Evolutionary conservation across 1,284 basidiomycete genomes (phyloP).

Genomic region (Heterobasidion occidentale): DNA sequence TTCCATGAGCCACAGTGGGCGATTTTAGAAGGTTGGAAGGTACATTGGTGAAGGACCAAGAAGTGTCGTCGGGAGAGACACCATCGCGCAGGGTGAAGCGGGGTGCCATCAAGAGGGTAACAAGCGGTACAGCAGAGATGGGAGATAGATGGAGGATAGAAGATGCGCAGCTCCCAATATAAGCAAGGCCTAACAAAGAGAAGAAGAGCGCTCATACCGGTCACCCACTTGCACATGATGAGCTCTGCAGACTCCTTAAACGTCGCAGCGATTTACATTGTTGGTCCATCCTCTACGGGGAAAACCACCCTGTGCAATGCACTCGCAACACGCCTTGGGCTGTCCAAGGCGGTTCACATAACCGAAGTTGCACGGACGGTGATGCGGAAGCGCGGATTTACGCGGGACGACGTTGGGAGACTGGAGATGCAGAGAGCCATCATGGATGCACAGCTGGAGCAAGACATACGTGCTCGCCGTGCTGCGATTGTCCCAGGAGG

Average conservation of each 20-base stretch:
- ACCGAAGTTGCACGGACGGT: conserved; percentile 53
- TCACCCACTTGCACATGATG: background rate
- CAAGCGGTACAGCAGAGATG: too few relatives aligned
- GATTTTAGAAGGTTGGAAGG: conserved; percentile 13
- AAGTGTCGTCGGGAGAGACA: conserved; percentile 37
- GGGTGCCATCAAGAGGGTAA: background rate
- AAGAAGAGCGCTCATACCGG: background rate
- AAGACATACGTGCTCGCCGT: conserved; percentile 27
- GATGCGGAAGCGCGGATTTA: conserved; percentile 43
- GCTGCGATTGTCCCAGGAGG: background rate
- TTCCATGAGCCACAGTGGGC: conserved; percentile 1
- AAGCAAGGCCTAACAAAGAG: background rate
- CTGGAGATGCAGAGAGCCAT: conserved; percentile 57
- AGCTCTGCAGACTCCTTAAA: background rate
- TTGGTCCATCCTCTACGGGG: conserved; percentile 58
- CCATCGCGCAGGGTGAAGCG: conserved; percentile 30
- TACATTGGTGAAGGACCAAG: conserved; percentile 39
- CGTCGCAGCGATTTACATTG: conserved; percentile 25
- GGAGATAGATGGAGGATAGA: background rate
- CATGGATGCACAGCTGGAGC: conserved; percentile 41
- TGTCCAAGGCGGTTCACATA: conserved; percentile 33
- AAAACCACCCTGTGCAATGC: conserved; percentile 59
- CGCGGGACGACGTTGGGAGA: conserved; percentile 36
- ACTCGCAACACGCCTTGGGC: conserved; percentile 30
- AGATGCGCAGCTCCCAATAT: background rate